These are phyloP conservation scores for Phytophthora palmivora DNA, from an alignment of 352 stramenopile genomes.

Conservation along the genomic window DNA sequence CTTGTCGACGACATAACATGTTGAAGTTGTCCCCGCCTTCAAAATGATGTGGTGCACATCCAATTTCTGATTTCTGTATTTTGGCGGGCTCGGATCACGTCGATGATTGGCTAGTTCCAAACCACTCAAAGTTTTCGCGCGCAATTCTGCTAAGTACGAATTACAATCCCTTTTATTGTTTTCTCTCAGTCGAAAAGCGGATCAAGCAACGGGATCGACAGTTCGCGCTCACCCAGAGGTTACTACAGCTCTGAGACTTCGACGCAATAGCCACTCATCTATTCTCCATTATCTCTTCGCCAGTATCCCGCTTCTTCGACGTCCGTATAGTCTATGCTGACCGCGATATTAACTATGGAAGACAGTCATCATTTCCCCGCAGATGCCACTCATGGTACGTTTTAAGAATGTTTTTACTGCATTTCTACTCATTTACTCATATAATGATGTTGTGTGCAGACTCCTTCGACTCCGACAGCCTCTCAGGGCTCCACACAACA, in stretches of 20 bases:
- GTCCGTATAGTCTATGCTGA: slow-evolving; percentile 30
- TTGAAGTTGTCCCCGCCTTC: slow-evolving; percentile 2
- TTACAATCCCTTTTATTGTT: slow-evolving; percentile 1
- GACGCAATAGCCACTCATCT: background rate
- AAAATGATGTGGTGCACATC: slow-evolving; percentile 14
- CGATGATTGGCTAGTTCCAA: slow-evolving; percentile 25
- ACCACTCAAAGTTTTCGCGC: slow-evolving; percentile 41
- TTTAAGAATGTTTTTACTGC: background rate
- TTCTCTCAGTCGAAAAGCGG: slow-evolving; percentile 23
- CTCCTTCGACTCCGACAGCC: slow-evolving; percentile 34
- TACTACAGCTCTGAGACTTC: background rate
- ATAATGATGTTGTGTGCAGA: slow-evolving; percentile 21
- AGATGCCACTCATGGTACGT: slow-evolving; percentile 34
- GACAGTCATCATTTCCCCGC: slow-evolving; percentile 31
- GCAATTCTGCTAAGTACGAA: slow-evolving; percentile 37
- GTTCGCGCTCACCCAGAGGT: background rate
- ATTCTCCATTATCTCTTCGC: slow-evolving; percentile 7
- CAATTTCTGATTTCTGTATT: slow-evolving; percentile 19
- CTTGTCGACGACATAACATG: slow-evolving; percentile 17
- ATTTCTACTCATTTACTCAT: slow-evolving; percentile 5
- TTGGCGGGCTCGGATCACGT: slow-evolving; percentile 34
- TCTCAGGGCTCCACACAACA: slow-evolving; percentile 43
- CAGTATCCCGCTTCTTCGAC: slow-evolving; percentile 5
- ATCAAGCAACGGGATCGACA: slow-evolving; percentile 7
- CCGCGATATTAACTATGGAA: slow-evolving; percentile 37